Percentiles rank a stretch among this genome's conserved stretches.
phyloP scores from a whole-genome alignment of 495 filamentous ascomycete genomes.

The Beverwykella pulmonaria region DNA sequence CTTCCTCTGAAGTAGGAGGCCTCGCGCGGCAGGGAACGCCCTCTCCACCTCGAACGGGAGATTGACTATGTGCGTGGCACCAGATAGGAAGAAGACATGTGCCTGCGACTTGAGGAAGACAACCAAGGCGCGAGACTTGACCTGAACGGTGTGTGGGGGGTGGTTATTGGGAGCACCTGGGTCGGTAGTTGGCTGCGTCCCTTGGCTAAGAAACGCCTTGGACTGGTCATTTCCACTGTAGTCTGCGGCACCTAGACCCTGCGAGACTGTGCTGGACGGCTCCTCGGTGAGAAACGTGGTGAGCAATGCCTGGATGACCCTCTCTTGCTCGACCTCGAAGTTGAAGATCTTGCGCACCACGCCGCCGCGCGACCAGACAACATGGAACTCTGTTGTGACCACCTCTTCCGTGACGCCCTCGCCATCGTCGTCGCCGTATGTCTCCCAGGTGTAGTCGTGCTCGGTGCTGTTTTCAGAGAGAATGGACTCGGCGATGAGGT shows the following conservation, averaged over 20 bases:
- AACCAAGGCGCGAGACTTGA: conserved; percentile 70
- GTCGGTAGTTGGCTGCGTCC: conserved; percentile 29
- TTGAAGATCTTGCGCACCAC: conserved; percentile 84
- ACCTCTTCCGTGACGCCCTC: conserved; percentile 69
- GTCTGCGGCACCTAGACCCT: not conserved
- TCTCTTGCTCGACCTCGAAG: conserved; percentile 83
- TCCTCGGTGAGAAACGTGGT: conserved; percentile 70
- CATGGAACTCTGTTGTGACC: conserved; percentile 77
- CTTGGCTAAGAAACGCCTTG: conserved; percentile 27
- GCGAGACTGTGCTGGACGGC: not conserved
- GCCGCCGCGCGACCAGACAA: conserved; percentile 88
- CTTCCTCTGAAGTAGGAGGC: conserved; percentile 83
- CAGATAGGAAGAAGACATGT: conserved; percentile 88
- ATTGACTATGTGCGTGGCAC: conserved; percentile 85
- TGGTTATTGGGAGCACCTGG: conserved; percentile 11
- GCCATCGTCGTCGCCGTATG: conserved; percentile 43
- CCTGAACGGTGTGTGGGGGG: conserved; percentile 17
- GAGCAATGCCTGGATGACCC: conserved; percentile 79
- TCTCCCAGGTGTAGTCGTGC: conserved; percentile 74
- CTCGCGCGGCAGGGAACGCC: conserved; percentile 77
- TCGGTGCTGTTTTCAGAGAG: conserved; percentile 68
- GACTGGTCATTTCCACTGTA: conserved; percentile 10
- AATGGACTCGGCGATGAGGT: conserved; percentile 79
- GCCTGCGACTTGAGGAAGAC: conserved; percentile 91
- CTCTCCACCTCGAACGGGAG: conserved; percentile 92